Evolutionary conservation across 345 rosid genomes (phyloP).

Genomic region (Heritiera fomes): DNA sequence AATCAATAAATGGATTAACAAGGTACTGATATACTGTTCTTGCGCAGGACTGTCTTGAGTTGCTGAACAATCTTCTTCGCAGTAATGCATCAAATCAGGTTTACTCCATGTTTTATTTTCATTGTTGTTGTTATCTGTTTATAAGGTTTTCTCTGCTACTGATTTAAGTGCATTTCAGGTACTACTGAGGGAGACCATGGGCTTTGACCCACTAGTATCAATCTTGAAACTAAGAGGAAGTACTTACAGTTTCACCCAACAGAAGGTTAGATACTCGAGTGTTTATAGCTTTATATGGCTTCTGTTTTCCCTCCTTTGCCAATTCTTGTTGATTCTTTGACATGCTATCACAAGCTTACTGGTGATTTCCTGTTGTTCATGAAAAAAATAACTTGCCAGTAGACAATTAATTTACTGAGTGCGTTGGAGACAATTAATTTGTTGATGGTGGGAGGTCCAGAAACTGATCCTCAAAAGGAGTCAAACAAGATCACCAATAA

Average conservation of each 20-base stretch:
- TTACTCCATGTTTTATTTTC: slow-evolving; percentile 24
- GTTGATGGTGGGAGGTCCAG: slow-evolving; percentile 76
- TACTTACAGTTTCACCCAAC: slow-evolving; percentile 85
- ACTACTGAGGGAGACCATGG: slow-evolving; percentile 88
- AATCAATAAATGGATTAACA: background rate
- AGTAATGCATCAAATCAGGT: slow-evolving; percentile 91
- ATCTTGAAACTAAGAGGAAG: slow-evolving; percentile 77
- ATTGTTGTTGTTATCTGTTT: slow-evolving; percentile 5
- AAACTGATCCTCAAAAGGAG: slow-evolving; percentile 68
- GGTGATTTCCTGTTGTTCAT: slow-evolving; percentile 38
- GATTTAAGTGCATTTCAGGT: slow-evolving; percentile 48
- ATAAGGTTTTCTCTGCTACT: slow-evolving; percentile 25
- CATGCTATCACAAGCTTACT: slow-evolving; percentile 35
- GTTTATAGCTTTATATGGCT: slow-evolving; percentile 15
- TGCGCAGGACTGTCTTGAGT: slow-evolving; percentile 88
- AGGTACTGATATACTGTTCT: slow-evolving; percentile 14
- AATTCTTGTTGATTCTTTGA: slow-evolving; percentile 10
- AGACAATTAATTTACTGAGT: slow-evolving; percentile 91
- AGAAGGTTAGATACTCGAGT: slow-evolving; percentile 79
- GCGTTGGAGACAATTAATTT: slow-evolving; percentile 82
- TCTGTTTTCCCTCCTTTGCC: slow-evolving; percentile 12
- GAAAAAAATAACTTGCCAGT: slow-evolving; percentile 67
- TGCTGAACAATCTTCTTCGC: slow-evolving; percentile 89
- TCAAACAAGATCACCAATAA: slow-evolving; percentile 74
- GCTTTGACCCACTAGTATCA: slow-evolving; percentile 77